Evolutionary conservation across 192 early-diverging fungal genomes (phyloP), one percentile per base, ranked within the genome.

Genomic region (Backusella macrospora): DNA sequence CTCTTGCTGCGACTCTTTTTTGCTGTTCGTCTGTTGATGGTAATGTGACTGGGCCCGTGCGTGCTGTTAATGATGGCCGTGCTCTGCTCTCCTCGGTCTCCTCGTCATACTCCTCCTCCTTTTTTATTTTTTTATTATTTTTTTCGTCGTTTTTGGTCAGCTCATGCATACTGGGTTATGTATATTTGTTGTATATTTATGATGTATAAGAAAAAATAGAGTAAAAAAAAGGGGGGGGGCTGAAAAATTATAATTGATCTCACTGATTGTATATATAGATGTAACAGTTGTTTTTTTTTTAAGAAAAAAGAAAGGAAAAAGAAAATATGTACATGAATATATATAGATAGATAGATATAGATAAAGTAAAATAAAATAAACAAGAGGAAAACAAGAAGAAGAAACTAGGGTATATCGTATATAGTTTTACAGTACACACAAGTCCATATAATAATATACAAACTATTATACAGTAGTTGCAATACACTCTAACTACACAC

Each of bases 21-120:
- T 68, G 67, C 21, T 68, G 23, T 26, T 68, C 67, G 13, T 66
- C 65, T 42, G 18, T 42, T 66, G 65, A 43, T 59, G 67, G 47
- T 68, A 46, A 68, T 68, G 67, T 45, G 67, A 45, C 44, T 42
- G 67, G 67, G 67, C 67, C 67, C 67, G 67, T 68, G 67, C 67
- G 67, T 68, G 67, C 23, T 68, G 37, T 38, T 34, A 34, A 34
- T 52, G 14, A 21, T 68, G 67, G 45, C 67, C 67, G 67, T 68
- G 67, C 67, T 68, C 45, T 44, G 21, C 62, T 37, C 62, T 62
- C 62, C 62, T 29, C 34, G 29, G 29, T 34, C 29, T 34, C 29
- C 29, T 34, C 29, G 13, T 59, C 52, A 59, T 59, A 59, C 18
- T 59, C 52, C 52, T 59, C 26, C 26, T 59, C 26, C 26, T 18